Percentiles rank a stretch among this genome's conserved stretches.
Evolutionary conservation across 441 rosid species (phyloP).

Genomic region (Gossypium davidsonii): DNA sequence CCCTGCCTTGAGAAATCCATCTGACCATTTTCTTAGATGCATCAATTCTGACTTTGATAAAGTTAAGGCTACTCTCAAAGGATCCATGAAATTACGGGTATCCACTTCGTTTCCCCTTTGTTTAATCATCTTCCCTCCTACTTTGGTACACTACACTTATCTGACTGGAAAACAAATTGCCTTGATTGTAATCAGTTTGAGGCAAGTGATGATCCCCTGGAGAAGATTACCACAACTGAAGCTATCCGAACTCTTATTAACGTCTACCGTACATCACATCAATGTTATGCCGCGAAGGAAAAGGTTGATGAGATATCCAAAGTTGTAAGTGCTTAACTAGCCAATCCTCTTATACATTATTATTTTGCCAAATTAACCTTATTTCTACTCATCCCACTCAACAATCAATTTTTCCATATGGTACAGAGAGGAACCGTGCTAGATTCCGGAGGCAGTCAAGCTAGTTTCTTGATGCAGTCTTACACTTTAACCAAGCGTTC

Average conservation of each 20-base stretch:
- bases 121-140: background rate
- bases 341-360: background rate
- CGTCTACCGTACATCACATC: constrained; percentile 62
- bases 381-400: too few relatives aligned
- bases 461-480: constrained; percentile 85
- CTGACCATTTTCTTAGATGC: constrained; percentile 63
- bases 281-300: constrained; percentile 48
- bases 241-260: constrained; percentile 61
- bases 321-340: constrained; percentile 51
- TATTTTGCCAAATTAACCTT: too few relatives aligned
- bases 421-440: constrained; percentile 88
- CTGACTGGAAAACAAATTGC: background rate
- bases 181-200: constrained; percentile 45
- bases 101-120: constrained; percentile 1
- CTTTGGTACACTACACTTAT: background rate
- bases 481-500: constrained; percentile 81
- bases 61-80: constrained; percentile 87
- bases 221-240: constrained; percentile 80
- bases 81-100: constrained; percentile 86
- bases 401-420: background rate
- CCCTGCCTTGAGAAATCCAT: constrained; percentile 59
- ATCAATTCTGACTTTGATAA: constrained; percentile 84
- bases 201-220: constrained; percentile 73
- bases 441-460: constrained; percentile 91
- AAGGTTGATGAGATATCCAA: constrained; percentile 78